Evolutionary conservation across 2,329 filamentous ascomycete genomes (phyloP).

Genomic region (Hypoxylon sp.): DNA sequence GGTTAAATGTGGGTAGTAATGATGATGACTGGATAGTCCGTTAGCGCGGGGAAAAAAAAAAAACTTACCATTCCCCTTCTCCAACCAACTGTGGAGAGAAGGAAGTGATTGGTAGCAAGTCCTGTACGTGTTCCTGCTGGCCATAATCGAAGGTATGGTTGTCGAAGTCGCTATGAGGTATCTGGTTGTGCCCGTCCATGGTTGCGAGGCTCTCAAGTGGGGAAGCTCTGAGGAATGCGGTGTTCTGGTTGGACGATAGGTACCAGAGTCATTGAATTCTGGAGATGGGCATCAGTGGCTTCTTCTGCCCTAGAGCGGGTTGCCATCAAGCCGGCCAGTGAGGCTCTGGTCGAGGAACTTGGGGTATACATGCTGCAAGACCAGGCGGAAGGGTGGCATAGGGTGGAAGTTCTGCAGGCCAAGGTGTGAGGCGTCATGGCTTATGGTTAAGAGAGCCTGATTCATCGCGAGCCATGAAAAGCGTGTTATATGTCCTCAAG

Average conservation of each 20-base stretch:
- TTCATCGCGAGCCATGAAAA: too few relatives aligned
- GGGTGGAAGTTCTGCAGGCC: slow-evolving; percentile 20
- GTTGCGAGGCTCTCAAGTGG: not conserved
- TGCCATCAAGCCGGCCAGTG: not conserved
- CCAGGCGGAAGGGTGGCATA: slow-evolving; percentile 9
- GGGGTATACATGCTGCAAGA: slow-evolving; percentile 14
- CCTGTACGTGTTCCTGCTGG: slow-evolving; percentile 7
- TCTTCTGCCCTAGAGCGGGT: slow-evolving; percentile 8
- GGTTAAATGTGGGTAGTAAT: not conserved
- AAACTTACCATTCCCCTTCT: slow-evolving; percentile 14
- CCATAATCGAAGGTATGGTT: not conserved
- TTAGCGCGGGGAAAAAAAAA: slow-evolving; percentile 17
- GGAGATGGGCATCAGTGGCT: not conserved
- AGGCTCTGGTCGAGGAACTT: slow-evolving; percentile 7
- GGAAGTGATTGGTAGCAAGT: not conserved
- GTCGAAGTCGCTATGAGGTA: slow-evolving; percentile 19
- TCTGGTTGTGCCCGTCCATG: slow-evolving; percentile 6
- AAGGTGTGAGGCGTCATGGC: slow-evolving; percentile 6
- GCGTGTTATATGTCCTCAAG: not conserved
- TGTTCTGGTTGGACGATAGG: slow-evolving; percentile 6
- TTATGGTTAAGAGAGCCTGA: not conserved
- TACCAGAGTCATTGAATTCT: too few relatives aligned
- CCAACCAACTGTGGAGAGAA: not conserved
- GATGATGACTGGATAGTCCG: too few relatives aligned
- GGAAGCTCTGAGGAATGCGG: not conserved